These are phyloP conservation scores for Helotiales sp. DNA, from an alignment of 2,329 filamentous ascomycete genomes.

Conservation along the genomic window DNA sequence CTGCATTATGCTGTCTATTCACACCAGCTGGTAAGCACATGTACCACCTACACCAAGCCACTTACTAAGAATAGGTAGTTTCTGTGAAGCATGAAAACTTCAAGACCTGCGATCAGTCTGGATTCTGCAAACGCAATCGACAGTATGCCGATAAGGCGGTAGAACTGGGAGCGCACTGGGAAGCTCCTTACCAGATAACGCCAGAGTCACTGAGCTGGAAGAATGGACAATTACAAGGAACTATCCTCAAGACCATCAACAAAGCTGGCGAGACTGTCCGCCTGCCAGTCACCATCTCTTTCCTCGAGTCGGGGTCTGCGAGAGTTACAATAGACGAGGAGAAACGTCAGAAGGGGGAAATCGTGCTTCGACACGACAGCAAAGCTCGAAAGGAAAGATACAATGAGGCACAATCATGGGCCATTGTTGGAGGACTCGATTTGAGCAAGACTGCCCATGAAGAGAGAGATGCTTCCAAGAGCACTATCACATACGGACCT, in stretches of 20 bases:
- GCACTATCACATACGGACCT: slow-evolving; percentile 79
- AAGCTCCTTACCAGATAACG: slow-evolving; percentile 77
- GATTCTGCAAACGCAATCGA: slow-evolving; percentile 95
- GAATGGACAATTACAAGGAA: slow-evolving; percentile 76
- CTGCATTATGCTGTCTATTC: slow-evolving; percentile 59
- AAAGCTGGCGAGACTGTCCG: slow-evolving; percentile 67
- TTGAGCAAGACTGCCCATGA: slow-evolving; percentile 72
- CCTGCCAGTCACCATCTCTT: slow-evolving; percentile 81
- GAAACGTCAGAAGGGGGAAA: slow-evolving; percentile 82
- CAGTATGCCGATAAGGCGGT: slow-evolving; percentile 79
- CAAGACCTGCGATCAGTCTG: slow-evolving; percentile 93
- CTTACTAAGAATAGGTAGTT: slow-evolving; percentile 47
- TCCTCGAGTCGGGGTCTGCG: slow-evolving; percentile 85
- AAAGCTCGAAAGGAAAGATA: slow-evolving; percentile 87
- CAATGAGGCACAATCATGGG: slow-evolving; percentile 86
- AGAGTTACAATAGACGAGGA: slow-evolving; percentile 91
- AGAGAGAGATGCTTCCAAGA: slow-evolving; percentile 63
- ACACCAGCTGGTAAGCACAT: slow-evolving; percentile 60
- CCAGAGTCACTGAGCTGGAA: slow-evolving; percentile 72
- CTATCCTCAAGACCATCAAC: slow-evolving; percentile 77
- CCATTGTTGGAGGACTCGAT: slow-evolving; percentile 77
- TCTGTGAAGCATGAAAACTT: slow-evolving; percentile 95
- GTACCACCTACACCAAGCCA: not conserved
- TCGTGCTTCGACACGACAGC: slow-evolving; percentile 83
- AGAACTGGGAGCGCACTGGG: slow-evolving; percentile 66